These are phyloP conservation scores for Inosperma sp. DNA, from an alignment of 768 basidiomycete genomes.

Conservation along the genomic window DNA sequence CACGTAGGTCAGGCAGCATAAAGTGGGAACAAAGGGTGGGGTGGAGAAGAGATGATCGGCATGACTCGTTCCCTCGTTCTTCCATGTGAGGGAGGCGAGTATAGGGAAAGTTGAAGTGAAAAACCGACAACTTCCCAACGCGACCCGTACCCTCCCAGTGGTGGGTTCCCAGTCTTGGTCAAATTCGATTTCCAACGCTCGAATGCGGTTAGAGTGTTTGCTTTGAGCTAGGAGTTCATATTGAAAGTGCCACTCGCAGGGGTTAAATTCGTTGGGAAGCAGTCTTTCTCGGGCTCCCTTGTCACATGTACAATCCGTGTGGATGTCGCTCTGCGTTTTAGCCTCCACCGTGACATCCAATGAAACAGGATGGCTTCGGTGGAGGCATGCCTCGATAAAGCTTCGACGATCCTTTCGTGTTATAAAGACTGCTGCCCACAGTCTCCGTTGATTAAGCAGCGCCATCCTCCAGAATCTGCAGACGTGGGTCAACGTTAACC, in stretches of 20 bases:
- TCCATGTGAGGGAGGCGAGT: not conserved
- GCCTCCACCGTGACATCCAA: not conserved
- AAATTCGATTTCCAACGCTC: not conserved
- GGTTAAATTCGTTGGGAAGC: not conserved
- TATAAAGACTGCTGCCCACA: constrained; percentile 1
- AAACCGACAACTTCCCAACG: constrained; percentile 1
- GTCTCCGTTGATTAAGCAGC: not conserved
- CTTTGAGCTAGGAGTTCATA: not conserved
- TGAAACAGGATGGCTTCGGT: not conserved
- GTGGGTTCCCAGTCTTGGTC: not conserved
- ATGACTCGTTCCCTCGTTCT: not conserved
- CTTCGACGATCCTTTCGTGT: not conserved
- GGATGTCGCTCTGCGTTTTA: not conserved
- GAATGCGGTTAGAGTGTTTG: constrained; percentile 1
- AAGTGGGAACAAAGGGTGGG: constrained; percentile 1
- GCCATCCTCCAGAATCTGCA: constrained; percentile 3
- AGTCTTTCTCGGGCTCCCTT: not conserved
- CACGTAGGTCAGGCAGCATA: not conserved
- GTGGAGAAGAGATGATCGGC: constrained; percentile 4
- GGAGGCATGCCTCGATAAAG: constrained; percentile 2
- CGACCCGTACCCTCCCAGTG: not conserved
- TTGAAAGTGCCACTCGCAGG: constrained; percentile 6
- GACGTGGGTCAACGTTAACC: not conserved
- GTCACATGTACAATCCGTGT: not conserved
- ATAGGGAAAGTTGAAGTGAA: not conserved